phyloP scores from a whole-genome alignment of 306 rosid species.

The Cercis canadensis region DNA sequence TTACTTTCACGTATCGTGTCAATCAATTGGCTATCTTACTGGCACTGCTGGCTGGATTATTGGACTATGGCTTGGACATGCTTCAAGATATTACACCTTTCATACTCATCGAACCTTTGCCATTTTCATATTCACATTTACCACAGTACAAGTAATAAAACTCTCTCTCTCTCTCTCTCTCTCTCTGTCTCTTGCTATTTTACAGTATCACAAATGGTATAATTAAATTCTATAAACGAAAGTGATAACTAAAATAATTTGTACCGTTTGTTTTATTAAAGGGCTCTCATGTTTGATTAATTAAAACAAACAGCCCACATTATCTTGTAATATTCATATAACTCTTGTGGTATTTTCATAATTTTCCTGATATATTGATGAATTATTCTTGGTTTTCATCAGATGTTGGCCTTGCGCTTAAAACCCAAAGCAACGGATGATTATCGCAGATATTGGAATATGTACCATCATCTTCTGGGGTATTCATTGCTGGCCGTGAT shows the following conservation, averaged over 20 bases:
- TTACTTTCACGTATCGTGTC: too few relatives aligned
- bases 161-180: too few relatives aligned
- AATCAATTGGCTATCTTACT: slow-evolving; percentile 53
- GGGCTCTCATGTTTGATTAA: too few relatives aligned
- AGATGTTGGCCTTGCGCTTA: slow-evolving; percentile 74
- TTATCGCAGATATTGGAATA: slow-evolving; percentile 76
- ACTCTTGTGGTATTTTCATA: background rate
- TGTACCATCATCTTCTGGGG: slow-evolving; percentile 95
- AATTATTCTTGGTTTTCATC: slow-evolving; percentile 8
- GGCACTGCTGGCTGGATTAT: slow-evolving; percentile 68
- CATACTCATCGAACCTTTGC: slow-evolving; percentile 58
- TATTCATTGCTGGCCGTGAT: slow-evolving; percentile 61
- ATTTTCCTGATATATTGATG: too few relatives aligned
- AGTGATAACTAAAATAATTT: too few relatives aligned
- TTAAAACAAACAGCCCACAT: too few relatives aligned
- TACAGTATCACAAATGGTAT: too few relatives aligned
- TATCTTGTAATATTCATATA: too few relatives aligned
- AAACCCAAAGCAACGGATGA: slow-evolving; percentile 50
- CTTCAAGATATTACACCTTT: slow-evolving; percentile 61
- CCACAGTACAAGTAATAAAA: slow-evolving; percentile 63
- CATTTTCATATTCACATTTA: slow-evolving; percentile 66
- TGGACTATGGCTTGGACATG: slow-evolving; percentile 77
- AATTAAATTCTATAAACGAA: too few relatives aligned
- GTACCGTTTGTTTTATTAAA: too few relatives aligned
- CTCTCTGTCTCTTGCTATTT: too few relatives aligned